Base-by-base conservation (phyloP, 768 basidiomycete species). In the Crassisporium funariophilum region DNA sequence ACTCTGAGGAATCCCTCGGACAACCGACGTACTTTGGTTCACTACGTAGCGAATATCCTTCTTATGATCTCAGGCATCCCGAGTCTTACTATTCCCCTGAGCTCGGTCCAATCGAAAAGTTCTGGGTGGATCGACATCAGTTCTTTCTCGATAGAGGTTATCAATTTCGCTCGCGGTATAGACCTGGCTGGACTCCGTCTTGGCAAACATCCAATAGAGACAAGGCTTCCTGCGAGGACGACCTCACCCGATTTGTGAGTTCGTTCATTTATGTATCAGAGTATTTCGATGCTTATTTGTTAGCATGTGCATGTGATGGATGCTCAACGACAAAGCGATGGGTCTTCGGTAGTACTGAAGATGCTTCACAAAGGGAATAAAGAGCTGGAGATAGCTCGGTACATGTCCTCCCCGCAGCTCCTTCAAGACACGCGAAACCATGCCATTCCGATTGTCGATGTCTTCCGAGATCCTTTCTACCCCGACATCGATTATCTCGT, bases 401-500 rank as follows among this genome's bases (percentile, higher is more conserved):
- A 34, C 41, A 29, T 55, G 21, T 52, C 50, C 6, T 54, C 56
- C 0, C n/a, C 37, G 22, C 5, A 37, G 20, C 33, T 52, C 27
- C 19, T 41, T 12, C 46, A 39, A 7, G 43, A 56, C 22, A n/a
- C 41, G 11, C 35, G 9, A 27, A 53, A 58, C 27, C 48, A 53
- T 19, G 47, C 37, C 15, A 44, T 49, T 21, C 50, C 47, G 15
- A 47, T 60, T 6, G 50, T 61, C 11, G 66, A 68, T 7, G 17
- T 51, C 0, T 11, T 69, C 1, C 6, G 33, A 12, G 35, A 64
- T 31, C 54, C 55, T 5, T 41, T 38, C 12, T 46, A 47, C 0
- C 40, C 45, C 1, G 29, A 60, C 9, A 46, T 53, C 0, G 23
- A 25, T 8, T 58, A 64, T 1, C 38, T 70, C 1, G 59, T 67